Base-by-base conservation (phyloP, 2,329 filamentous ascomycete species). In the Cladophialophora exuberans region DNA sequence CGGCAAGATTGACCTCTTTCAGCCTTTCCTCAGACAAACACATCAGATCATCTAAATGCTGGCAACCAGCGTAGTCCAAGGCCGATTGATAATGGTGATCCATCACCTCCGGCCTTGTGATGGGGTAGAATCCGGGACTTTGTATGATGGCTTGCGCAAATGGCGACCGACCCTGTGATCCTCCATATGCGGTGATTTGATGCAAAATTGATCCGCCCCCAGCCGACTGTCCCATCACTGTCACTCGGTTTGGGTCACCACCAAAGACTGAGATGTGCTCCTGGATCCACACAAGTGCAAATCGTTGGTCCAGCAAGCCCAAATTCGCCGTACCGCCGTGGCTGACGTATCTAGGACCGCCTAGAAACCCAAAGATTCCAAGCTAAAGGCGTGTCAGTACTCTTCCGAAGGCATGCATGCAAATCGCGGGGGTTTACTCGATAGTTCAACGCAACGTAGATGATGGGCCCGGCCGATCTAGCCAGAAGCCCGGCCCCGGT, bases 281-380 rank as follows among this genome's bases (percentile, higher is more conserved):
- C 50, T 80, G 75, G 2, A 84, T 73, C 82, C 83, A 85, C 61
- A 82, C 70, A 6, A 85, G 68, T 18, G 80, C 80, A 17, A 50
- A 69, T 6, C 78, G 72, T 62, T 84, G 81, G 54, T 84, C 81
- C 45, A 76, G 69, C 0, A 83, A 67, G 2, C 73, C 80, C 6
- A 72, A 73, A 59, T 83, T 83, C 1, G 76, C 68, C 3, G 69
- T 70, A 3, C 74, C 67, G n/a, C 65, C 59, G 26, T 31, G 13
- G 22, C 73, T 69, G 39, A 78, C 69, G 15, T 66, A 76, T n/a
- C n/a, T n/a, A 17, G 73, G 71, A 38, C 73, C 79, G 5, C 70
- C 71, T 44, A 77, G 65, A 68, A 70, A 80, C 3, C 78, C 78
- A 63, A 80, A 76, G 3, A 73, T 74, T 1, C 77, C 77, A 6